Evolutionary conservation across 1,284 basidiomycete species (phyloP).

Genomic region (Porodaedalea pini): DNA sequence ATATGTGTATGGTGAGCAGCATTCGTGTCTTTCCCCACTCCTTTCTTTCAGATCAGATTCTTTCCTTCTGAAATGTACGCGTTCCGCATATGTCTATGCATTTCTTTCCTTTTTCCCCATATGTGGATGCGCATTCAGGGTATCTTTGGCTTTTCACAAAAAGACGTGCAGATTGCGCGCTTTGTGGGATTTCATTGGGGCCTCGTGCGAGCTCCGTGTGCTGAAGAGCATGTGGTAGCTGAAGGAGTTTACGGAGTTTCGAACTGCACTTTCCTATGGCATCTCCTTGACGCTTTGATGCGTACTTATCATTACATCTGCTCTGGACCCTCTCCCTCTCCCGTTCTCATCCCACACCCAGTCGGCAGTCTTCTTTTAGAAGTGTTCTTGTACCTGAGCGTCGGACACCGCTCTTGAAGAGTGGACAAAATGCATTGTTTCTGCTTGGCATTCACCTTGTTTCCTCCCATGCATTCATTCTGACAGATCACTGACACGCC

Average conservation of each 20-base stretch:
- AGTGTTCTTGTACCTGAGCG: too few relatives aligned
- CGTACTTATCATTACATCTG: neutral
- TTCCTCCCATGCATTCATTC: neutral
- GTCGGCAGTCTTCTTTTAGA: too few relatives aligned
- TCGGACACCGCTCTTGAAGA: too few relatives aligned
- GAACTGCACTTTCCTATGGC: neutral
- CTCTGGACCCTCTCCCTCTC: neutral
- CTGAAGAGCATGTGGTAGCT: neutral
- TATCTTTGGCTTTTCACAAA: conserved; percentile 5
- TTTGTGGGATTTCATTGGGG: neutral
- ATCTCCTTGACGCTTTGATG: too few relatives aligned
- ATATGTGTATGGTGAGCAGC: conserved; percentile 8
- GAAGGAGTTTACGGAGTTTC: conserved; percentile 1
- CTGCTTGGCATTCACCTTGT: too few relatives aligned
- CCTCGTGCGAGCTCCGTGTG: neutral
- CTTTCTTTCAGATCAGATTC: neutral
- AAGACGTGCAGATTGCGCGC: neutral
- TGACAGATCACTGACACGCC: neutral
- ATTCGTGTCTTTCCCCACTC: neutral
- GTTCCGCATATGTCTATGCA: neutral
- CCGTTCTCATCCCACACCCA: neutral
- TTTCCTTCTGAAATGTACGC: neutral
- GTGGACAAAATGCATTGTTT: too few relatives aligned
- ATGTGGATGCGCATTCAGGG: neutral
- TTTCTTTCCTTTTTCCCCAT: neutral